A percentile compares a stretch with the other conserved stretches of the same genome.
Evolutionary conservation across 176 grass and related monocot genomes (phyloP).

Genomic region (Olyra latifolia): DNA sequence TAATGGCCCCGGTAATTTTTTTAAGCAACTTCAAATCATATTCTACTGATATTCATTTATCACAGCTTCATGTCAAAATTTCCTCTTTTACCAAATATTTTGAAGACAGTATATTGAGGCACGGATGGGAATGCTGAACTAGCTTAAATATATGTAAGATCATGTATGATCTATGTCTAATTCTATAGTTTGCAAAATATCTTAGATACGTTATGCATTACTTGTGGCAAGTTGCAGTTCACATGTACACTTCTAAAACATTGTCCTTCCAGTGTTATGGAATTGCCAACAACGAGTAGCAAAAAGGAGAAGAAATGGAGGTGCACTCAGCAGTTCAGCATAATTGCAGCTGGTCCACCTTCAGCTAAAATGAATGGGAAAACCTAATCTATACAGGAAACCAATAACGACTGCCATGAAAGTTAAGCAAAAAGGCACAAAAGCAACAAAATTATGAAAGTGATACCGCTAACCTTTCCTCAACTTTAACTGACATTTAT

Average conservation of each 20-base stretch:
- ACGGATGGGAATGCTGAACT: neutral
- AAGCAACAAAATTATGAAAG: neutral
- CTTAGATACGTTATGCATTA: neutral
- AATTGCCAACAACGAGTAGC: constrained; percentile 6
- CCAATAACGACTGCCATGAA: neutral
- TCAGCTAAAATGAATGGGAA: neutral
- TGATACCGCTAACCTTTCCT: neutral
- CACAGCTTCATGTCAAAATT: neutral
- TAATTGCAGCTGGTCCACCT: constrained; percentile 12
- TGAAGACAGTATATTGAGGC: neutral
- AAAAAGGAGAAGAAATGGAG: constrained; percentile 33
- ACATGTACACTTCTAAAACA: constrained; percentile 16
- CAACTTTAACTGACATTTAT: neutral
- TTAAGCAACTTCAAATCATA: neutral
- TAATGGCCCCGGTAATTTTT: neutral
- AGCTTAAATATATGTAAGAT: neutral
- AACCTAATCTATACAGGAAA: neutral
- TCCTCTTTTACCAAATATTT: neutral
- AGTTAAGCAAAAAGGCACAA: neutral
- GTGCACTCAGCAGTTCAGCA: constrained; percentile 12
- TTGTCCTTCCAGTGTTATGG: constrained; percentile 30
- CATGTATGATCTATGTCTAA: constrained; percentile 8
- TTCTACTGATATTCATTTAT: neutral
- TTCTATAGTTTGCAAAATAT: constrained; percentile 14
- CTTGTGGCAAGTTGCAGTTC: constrained; percentile 17